Conservation (phyloP, 2,329 filamentous ascomycete species). For the Sporothrix dimorphospora region DNA sequence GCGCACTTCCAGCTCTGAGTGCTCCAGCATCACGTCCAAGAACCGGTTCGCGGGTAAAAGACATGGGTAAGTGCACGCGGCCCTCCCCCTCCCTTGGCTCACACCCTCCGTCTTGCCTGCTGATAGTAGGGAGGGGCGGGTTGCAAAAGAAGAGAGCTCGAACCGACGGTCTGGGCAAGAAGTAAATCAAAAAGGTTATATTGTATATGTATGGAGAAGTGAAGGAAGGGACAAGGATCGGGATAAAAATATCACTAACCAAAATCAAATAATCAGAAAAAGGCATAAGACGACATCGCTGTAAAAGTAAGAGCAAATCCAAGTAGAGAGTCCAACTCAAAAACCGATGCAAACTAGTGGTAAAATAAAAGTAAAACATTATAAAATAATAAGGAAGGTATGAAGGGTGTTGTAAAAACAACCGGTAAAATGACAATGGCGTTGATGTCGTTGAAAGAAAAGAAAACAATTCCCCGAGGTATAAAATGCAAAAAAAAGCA, state of each 20-base stretch:
- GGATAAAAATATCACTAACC: background rate
- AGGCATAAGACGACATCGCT: background rate
- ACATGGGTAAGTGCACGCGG: too few species aligned
- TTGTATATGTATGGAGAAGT: too few species aligned
- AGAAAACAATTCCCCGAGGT: background rate
- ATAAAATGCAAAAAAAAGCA: slow-evolving; percentile 15
- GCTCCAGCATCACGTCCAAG: too few species aligned
- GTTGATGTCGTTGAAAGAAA: background rate
- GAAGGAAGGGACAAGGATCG: too few species aligned
- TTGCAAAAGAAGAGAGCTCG: too few species aligned
- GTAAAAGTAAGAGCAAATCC: background rate
- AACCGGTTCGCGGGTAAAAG: too few species aligned
- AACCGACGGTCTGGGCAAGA: too few species aligned
- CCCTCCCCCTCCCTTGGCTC: too few species aligned
- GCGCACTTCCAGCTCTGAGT: too few species aligned
- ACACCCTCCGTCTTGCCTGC: too few species aligned
- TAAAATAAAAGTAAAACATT: background rate
- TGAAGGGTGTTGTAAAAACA: background rate
- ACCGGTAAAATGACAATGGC: background rate
- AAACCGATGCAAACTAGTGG: background rate
- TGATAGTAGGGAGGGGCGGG: too few species aligned
- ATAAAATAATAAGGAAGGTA: background rate
- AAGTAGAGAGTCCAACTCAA: background rate
- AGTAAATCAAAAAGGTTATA: too few species aligned
- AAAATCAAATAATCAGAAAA: background rate